These are phyloP conservation scores for Mytilinidion resinicola DNA, from an alignment of 495 filamentous ascomycete genomes.

Conservation along the genomic window DNA sequence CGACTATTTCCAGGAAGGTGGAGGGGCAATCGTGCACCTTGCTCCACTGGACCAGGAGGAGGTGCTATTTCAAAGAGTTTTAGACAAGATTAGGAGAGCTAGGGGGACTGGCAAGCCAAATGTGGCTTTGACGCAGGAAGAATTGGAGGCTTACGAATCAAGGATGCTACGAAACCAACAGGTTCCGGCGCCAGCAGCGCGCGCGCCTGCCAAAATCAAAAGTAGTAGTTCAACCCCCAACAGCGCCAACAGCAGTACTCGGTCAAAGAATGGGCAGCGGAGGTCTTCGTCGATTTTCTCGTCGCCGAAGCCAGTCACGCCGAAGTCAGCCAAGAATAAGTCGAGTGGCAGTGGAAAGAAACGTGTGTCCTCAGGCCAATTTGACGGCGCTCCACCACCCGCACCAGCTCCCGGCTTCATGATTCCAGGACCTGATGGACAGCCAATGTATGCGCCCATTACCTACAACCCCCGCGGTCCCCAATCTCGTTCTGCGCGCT, in stretches of 20 bases:
- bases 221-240: slow-evolving; percentile 4
- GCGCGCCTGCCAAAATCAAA: slow-evolving; percentile 9
- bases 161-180: slow-evolving; percentile 9
- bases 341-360: slow-evolving; percentile 12
- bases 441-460: slow-evolving; percentile 30
- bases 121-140: slow-evolving; percentile 20
- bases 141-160: slow-evolving; percentile 19
- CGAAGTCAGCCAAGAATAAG: not conserved
- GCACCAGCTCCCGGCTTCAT: slow-evolving; percentile 28
- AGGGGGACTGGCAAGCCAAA: slow-evolving; percentile 21
- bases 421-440: slow-evolving; percentile 32
- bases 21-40: slow-evolving; percentile 3
- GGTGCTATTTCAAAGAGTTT: slow-evolving; percentile 17
- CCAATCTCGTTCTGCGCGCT: slow-evolving; percentile 9
- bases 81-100: slow-evolving; percentile 25
- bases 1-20: slow-evolving; percentile 13
- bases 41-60: slow-evolving; percentile 19
- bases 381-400: not conserved
- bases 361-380: slow-evolving; percentile 13
- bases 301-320: slow-evolving; percentile 11
- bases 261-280: slow-evolving; percentile 13
- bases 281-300: slow-evolving; percentile 10
- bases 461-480: slow-evolving; percentile 20
- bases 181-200: slow-evolving; percentile 20
- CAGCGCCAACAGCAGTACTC: slow-evolving; percentile 1